Conservation (phyloP, 2,329 filamentous ascomycete genomes). For the Sclerotinia glacialis region DNA sequence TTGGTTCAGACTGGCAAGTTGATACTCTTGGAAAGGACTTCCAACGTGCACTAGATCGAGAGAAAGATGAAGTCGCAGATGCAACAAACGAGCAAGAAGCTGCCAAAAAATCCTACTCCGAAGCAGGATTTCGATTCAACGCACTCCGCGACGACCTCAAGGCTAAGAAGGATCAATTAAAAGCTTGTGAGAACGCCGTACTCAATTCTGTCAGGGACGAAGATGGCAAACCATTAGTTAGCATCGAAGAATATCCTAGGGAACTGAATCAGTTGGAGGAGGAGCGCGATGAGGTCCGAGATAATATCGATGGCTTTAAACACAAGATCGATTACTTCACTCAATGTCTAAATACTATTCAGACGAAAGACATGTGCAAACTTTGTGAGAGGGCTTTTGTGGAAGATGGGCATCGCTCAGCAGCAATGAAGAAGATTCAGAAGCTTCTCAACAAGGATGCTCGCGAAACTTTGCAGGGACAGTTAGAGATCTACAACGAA, state of each 20-base stretch:
- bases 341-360: constrained; percentile 62
- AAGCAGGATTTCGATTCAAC: constrained; percentile 70
- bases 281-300: constrained; percentile 52
- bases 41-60: constrained; percentile 58
- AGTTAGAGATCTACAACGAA: constrained; percentile 51
- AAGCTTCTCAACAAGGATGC: constrained; percentile 60
- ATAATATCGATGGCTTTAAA: constrained; percentile 67
- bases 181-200: constrained; percentile 58
- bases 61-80: constrained; percentile 57
- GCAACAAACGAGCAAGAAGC: constrained; percentile 69
- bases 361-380: constrained; percentile 69
- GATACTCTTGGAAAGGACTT: constrained; percentile 69
- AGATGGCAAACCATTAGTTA: constrained; percentile 42
- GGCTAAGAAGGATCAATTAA: constrained; percentile 61
- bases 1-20: constrained; percentile 67
- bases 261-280: constrained; percentile 51
- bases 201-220: constrained; percentile 48
- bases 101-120: constrained; percentile 68
- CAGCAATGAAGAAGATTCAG: constrained; percentile 65
- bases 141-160: constrained; percentile 61
- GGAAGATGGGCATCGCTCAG: constrained; percentile 58
- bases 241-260: constrained; percentile 54
- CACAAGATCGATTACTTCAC: constrained; percentile 69
- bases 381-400: constrained; percentile 72
- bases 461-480: constrained; percentile 59